These are phyloP conservation scores for Byssoonygena ceratinophila DNA, from an alignment of 2,329 filamentous ascomycete species.

Conservation along the genomic window DNA sequence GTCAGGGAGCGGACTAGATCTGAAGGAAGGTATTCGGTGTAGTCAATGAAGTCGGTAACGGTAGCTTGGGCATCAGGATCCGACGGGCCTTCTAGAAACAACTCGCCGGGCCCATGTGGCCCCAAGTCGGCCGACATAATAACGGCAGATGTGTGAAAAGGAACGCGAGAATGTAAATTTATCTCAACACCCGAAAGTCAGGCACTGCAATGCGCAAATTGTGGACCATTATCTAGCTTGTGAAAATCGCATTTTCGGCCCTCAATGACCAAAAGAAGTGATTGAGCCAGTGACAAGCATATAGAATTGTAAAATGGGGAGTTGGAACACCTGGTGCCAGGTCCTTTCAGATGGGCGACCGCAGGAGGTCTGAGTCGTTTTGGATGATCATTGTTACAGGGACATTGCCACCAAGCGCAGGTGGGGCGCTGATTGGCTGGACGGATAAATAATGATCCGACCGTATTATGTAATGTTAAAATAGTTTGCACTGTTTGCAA, in stretches of 20 bases:
- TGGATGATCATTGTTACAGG: not conserved
- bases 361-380: no score
- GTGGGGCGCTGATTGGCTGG: not conserved
- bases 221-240: not conserved
- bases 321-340: no score
- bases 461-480: not conserved
- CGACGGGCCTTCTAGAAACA: conserved; percentile 40
- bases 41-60: conserved; percentile 57
- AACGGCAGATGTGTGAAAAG: not conserved
- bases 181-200: not conserved
- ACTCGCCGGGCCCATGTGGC: conserved; percentile 30
- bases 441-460: conserved; percentile 2
- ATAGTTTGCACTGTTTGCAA: not conserved
- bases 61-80: conserved; percentile 57
- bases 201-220: not conserved
- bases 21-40: conserved; percentile 58
- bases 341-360: no score
- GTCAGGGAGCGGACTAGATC: conserved; percentile 54
- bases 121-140: conserved; percentile 34
- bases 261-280: not conserved
- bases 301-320: no score
- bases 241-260: not conserved
- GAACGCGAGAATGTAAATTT: not conserved
- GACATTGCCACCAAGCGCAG: not conserved
- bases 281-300: no score